Evolutionary conservation across 2,329 filamentous ascomycete genomes (phyloP), one percentile per base, ranked within the genome.

Genomic region (Monilinia fructigena): DNA sequence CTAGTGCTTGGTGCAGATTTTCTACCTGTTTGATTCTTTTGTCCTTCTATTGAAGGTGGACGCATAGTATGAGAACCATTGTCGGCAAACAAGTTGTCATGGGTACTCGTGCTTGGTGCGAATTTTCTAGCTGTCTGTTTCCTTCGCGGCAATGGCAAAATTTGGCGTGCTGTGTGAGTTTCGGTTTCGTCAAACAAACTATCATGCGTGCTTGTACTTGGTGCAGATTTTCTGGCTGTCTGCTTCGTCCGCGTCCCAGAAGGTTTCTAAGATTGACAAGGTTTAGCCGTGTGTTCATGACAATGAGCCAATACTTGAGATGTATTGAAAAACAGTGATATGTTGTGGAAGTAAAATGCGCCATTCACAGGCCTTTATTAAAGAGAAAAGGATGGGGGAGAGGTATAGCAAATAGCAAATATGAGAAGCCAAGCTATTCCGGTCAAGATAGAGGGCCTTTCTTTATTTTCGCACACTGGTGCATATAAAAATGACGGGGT

Each of bases 71-170:
- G 11, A 4, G 18, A 10, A 35, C n/a, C 8, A 31, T 16, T 31
- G 26, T 59, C 55, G 23, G 18, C 7, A 28, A 35, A 47, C 18
- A 40, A 53, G 48, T 47, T 40, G 31, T 62, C 35, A 47, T 56
- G 35, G 20, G 18, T n/a, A 31, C 40, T n/a, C 5, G 56, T 47
- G 20, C 56, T 62, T 61, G 11, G 42, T 14, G 11, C 40, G 6
- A 42, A 42, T 42, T 68, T 62, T n/a, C 55, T 66, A 16, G 68
- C 61, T 18, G 64, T 64, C 58, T 66, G 63, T 61, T 55, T 68
- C 40, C 12, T 62, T 55, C 55, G 58, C n/a, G 45, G 42, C 28
- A 60, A 8, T 50, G 56, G 56, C n/a, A 60, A n/a, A 23, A 60
- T 50, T 23, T 28, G 28, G 28, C 56, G 56, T 60, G 56, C 45